A percentile compares a stretch with the other conserved stretches of the same genome.
Conservation (phyloP, 176 grass and related monocot genomes). For the Carex cristatella region DNA sequence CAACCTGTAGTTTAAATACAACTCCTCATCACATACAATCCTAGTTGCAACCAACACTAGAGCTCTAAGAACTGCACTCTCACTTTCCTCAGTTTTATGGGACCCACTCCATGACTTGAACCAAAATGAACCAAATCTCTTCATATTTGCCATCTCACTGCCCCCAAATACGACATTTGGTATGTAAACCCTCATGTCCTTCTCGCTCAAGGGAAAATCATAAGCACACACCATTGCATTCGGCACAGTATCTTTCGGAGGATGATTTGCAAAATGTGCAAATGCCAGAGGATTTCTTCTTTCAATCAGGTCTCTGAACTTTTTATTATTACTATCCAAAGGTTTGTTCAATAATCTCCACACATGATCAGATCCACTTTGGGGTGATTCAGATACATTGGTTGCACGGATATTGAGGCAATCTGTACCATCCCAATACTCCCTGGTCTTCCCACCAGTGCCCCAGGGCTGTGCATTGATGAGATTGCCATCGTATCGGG, state of each 20-base stretch:
- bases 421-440: slow-evolving; percentile 69
- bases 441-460: slow-evolving; percentile 49
- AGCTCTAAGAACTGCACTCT: slow-evolving; percentile 46
- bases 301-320: slow-evolving; percentile 61
- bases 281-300: slow-evolving; percentile 82
- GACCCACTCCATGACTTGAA: slow-evolving; percentile 57
- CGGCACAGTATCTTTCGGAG: slow-evolving; percentile 51
- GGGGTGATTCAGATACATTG: slow-evolving; percentile 23
- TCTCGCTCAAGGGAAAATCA: slow-evolving; percentile 74
- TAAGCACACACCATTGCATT: slow-evolving; percentile 93
- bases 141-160: slow-evolving; percentile 53
- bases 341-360: slow-evolving; percentile 84
- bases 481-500: slow-evolving; percentile 82
- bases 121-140: slow-evolving; percentile 84
- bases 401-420: slow-evolving; percentile 25
- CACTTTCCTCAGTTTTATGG: slow-evolving; percentile 20
- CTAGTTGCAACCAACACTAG: slow-evolving; percentile 74
- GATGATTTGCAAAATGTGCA: slow-evolving; percentile 90
- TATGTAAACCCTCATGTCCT: slow-evolving; percentile 78
- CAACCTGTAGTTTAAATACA: slow-evolving; percentile 82
- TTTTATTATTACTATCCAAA: slow-evolving; percentile 36
- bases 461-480: slow-evolving; percentile 85
- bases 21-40: slow-evolving; percentile 66
- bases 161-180: slow-evolving; percentile 70
- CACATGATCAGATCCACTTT: slow-evolving; percentile 44